Evolutionary conservation across 2,329 filamentous ascomycete genomes (phyloP).

Genomic region (Pseudogymnoascus sp.): DNA sequence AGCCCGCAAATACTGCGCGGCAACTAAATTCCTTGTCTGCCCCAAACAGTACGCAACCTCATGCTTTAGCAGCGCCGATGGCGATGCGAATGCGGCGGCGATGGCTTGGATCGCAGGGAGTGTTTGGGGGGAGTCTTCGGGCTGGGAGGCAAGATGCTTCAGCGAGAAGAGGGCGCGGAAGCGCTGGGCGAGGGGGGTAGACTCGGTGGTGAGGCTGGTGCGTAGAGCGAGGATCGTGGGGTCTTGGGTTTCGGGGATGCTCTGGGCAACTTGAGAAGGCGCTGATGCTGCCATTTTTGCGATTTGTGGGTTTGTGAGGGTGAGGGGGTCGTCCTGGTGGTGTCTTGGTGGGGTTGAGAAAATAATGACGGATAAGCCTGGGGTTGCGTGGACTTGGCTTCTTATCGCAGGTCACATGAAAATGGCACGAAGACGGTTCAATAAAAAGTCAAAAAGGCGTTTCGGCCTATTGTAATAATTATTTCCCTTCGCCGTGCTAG

Average conservation of each 20-base stretch:
- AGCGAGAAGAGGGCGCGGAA: slow-evolving; percentile 97
- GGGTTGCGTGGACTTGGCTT: neutral
- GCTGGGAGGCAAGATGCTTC: slow-evolving; percentile 77
- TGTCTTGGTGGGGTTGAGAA: slow-evolving; percentile 9
- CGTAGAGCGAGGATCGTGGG: slow-evolving; percentile 47
- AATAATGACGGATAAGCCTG: slow-evolving; percentile 4
- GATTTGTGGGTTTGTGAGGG: neutral
- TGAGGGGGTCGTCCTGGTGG: neutral
- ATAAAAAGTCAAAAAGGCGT: neutral
- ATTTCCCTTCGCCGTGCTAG: neutral
- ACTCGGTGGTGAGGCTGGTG: slow-evolving; percentile 71
- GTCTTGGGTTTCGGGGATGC: slow-evolving; percentile 18
- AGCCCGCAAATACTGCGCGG: slow-evolving; percentile 62
- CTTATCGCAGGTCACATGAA: slow-evolving; percentile 7
- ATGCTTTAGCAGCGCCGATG: slow-evolving; percentile 88
- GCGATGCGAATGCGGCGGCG: slow-evolving; percentile 74
- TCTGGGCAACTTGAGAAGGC: neutral
- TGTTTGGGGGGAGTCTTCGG: slow-evolving; percentile 47
- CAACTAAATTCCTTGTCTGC: slow-evolving; percentile 72
- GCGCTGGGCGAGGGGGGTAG: slow-evolving; percentile 73
- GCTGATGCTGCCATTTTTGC: slow-evolving; percentile 1
- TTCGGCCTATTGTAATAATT: neutral
- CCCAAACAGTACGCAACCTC: slow-evolving; percentile 96
- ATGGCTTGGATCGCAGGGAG: slow-evolving; percentile 67
- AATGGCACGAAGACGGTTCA: neutral